These are phyloP conservation scores for Pyrus pyrifolia DNA, from an alignment of 306 rosid species.

Conservation along the genomic window DNA sequence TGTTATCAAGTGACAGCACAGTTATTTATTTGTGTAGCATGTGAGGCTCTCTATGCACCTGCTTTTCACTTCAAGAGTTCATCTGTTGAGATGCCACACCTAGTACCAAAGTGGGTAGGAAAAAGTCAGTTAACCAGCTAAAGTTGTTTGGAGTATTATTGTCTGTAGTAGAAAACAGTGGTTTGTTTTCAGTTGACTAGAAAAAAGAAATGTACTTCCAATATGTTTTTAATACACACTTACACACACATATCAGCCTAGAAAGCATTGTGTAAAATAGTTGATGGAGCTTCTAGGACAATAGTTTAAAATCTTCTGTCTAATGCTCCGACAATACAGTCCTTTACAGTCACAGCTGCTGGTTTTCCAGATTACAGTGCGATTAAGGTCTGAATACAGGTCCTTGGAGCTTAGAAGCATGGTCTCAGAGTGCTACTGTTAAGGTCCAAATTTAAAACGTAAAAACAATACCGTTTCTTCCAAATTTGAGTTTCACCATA, in stretches of 20 bases:
- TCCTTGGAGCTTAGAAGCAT: slow-evolving; percentile 4
- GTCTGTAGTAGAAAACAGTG: neutral
- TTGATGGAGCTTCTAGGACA: neutral
- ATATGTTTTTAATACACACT: neutral
- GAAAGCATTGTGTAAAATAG: neutral
- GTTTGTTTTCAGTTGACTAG: neutral
- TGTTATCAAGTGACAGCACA: neutral
- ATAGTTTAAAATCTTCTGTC: slow-evolving; percentile 2
- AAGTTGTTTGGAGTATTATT: neutral
- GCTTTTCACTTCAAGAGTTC: neutral
- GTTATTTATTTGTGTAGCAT: neutral
- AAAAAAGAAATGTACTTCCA: neutral
- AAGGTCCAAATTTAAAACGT: slow-evolving; percentile 10
- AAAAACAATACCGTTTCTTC: neutral
- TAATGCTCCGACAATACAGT: slow-evolving; percentile 8
- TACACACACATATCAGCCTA: neutral
- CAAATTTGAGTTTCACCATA: neutral
- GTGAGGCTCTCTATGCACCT: neutral
- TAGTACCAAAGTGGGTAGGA: neutral
- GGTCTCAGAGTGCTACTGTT: slow-evolving; percentile 12
- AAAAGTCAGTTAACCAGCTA: neutral
- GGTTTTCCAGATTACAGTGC: slow-evolving; percentile 10
- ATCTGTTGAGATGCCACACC: neutral
- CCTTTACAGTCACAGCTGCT: slow-evolving; percentile 7
- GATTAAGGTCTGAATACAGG: slow-evolving; percentile 3